Base-by-base conservation (phyloP, 495 filamentous ascomycete species). In the Aspergillus bridgeri region DNA sequence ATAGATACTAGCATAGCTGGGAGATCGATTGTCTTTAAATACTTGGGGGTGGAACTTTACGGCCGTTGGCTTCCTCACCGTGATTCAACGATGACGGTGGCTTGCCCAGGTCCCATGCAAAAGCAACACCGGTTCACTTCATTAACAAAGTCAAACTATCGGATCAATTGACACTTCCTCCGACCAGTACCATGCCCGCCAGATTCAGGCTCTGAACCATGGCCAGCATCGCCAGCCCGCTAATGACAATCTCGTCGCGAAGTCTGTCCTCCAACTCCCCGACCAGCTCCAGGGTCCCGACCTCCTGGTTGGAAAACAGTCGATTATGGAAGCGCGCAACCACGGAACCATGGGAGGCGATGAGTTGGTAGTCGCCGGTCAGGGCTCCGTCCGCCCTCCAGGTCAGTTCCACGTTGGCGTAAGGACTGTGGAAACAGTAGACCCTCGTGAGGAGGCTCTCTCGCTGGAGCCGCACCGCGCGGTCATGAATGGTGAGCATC, bases 121-220 rank as follows among this genome's bases (percentile, higher is more conserved):
- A n/a, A n/a, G n/a, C n/a, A 27, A 27, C 25, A 27, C 7, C 25
- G 7, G 25, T 3, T 7, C 25, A 27, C n/a, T n/a, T 27, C 3
- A 27, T 27, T 27, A 27, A 4, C 3, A 27, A 27, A 7, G 27
- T 6, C 27, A 38, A n/a, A n/a, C n/a, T n/a, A n/a, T n/a, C n/a
- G n/a, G n/a, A 15, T 38, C 33, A 38, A 15, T 38, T 38, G 4
- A 38, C 9, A 2, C 6, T 8, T 42, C 27, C 15, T 53, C 50
- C 50, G 6, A 54, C 33, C 22, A 48, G 19, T 6, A 56, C 44
- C 53, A 56, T 56, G 9, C 20, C 22, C 3, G 53, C 53, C 13
- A 56, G 43, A 48, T 29, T 47, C 43, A 56, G 21, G 20, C 53
- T 56, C 53, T 56, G 53, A 9, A 48, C 44, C 53, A 56, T 56